Conservation (phyloP, 495 filamentous ascomycete genomes). For the Trichoderma orchidacearum region DNA sequence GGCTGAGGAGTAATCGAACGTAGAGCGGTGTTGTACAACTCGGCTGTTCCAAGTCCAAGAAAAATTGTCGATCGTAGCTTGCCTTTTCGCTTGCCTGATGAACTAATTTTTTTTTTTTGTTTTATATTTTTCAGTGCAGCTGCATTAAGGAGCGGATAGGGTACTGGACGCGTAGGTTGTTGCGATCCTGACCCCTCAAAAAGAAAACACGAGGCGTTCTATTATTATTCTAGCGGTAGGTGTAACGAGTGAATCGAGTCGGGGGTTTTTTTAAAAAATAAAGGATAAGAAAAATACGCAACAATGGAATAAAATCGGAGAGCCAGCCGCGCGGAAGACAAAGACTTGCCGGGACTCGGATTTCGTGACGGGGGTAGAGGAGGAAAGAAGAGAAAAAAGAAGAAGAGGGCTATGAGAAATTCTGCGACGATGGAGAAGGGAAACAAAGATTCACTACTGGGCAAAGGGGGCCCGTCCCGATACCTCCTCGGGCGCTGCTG, state of each 20-base stretch:
- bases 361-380: neutral
- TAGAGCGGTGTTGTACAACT: neutral
- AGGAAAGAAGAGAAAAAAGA: neutral
- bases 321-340: neutral
- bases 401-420: neutral
- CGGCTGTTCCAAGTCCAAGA: too few relatives aligned
- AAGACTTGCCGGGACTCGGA: neutral
- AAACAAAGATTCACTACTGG: neutral
- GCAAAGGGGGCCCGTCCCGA: too few relatives aligned
- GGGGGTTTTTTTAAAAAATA: neutral
- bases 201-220: neutral
- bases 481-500: too few relatives aligned
- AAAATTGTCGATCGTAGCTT: too few relatives aligned
- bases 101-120: neutral
- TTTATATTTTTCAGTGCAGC: neutral
- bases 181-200: neutral
- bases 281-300: neutral
- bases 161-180: neutral
- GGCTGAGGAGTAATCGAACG: neutral
- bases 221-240: slow-evolving; percentile 1
- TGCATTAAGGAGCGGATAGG: neutral
- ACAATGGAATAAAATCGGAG: neutral
- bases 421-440: neutral
- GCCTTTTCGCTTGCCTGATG: neutral
- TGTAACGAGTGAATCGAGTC: neutral